Percentiles rank a stretch among this genome's conserved stretches.
These are phyloP conservation scores for Penicillium subrubescens DNA, from an alignment of 495 filamentous ascomycete genomes.

Conservation along the genomic window DNA sequence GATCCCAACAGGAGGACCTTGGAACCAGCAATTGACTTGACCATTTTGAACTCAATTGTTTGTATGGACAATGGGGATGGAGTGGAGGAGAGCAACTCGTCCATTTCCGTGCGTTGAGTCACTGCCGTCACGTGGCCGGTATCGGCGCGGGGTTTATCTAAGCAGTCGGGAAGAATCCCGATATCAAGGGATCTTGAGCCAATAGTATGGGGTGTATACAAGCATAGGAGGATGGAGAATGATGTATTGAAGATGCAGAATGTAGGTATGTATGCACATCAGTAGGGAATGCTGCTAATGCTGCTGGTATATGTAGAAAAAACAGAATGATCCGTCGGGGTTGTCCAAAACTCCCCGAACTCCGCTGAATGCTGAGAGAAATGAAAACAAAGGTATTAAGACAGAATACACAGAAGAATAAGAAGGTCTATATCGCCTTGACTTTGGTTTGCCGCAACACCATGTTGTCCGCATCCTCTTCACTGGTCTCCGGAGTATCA, in stretches of 20 bases:
- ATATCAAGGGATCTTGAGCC: neutral
- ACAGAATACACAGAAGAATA: conserved; percentile 6
- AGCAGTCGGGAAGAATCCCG: conserved; percentile 5
- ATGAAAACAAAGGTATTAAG: conserved; percentile 5
- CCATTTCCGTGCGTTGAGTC: conserved; percentile 22
- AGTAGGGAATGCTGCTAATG: conserved; percentile 13
- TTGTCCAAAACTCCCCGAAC: conserved; percentile 19
- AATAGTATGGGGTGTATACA: neutral
- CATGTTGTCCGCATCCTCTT: conserved; percentile 29
- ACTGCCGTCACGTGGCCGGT: conserved; percentile 30
- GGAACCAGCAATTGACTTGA: conserved; percentile 44
- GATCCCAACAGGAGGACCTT: conserved; percentile 75
- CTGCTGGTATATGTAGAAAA: conserved; percentile 13
- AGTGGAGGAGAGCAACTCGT: conserved; percentile 6
- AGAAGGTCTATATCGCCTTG: conserved; percentile 32
- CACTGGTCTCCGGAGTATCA: conserved; percentile 29
- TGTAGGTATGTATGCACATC: conserved; percentile 9
- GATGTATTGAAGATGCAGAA: conserved; percentile 3
- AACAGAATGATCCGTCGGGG: conserved; percentile 13
- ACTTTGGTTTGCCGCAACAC: conserved; percentile 30
- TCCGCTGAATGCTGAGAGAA: conserved; percentile 24
- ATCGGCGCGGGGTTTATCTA: conserved; percentile 29
- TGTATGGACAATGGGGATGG: conserved; percentile 15
- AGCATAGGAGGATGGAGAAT: neutral
- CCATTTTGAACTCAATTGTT: conserved; percentile 34